phyloP scores from a whole-genome alignment of 1,284 basidiomycete genomes.

The Cryptococcus sp. region DNA sequence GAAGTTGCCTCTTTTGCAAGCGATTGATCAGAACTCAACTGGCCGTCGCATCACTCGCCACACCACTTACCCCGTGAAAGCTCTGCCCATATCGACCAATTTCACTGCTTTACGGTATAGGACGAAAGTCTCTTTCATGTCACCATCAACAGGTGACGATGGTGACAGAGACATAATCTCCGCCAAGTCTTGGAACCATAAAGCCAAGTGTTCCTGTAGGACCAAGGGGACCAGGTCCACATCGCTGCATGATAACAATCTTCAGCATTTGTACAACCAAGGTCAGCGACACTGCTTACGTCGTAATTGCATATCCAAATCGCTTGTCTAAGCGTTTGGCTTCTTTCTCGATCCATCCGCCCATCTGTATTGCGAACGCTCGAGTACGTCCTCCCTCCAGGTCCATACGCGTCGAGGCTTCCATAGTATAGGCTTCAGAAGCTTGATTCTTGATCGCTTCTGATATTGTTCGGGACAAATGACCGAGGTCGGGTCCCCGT shows the following conservation, averaged over 20 bases:
- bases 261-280: neutral
- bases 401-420: conserved; percentile 57
- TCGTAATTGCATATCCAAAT: conserved; percentile 78
- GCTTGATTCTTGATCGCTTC: conserved; percentile 69
- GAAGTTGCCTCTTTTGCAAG: too few species aligned
- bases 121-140: conserved; percentile 83
- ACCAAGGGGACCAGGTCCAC: conserved; percentile 79
- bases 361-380: conserved; percentile 63
- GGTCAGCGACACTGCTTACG: conserved; percentile 57
- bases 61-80: conserved; percentile 58
- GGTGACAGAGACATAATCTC: conserved; percentile 53
- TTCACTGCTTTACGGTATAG: conserved; percentile 66
- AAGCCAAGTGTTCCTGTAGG: conserved; percentile 70
- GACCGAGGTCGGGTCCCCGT: conserved; percentile 17
- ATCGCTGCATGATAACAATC: conserved; percentile 55
- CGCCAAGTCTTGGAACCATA: conserved; percentile 75
- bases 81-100: conserved; percentile 72
- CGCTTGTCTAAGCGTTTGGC: conserved; percentile 74
- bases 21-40: conserved; percentile 45
- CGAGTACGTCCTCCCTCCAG: conserved; percentile 39
- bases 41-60: conserved; percentile 62
- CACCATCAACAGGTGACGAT: conserved; percentile 61
- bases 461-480: conserved; percentile 64
- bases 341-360: conserved; percentile 83
- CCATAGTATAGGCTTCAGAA: conserved; percentile 67